These are phyloP conservation scores for Fusarium sp. DNA, from an alignment of 2,329 filamentous ascomycete genomes.

Conservation along the genomic window DNA sequence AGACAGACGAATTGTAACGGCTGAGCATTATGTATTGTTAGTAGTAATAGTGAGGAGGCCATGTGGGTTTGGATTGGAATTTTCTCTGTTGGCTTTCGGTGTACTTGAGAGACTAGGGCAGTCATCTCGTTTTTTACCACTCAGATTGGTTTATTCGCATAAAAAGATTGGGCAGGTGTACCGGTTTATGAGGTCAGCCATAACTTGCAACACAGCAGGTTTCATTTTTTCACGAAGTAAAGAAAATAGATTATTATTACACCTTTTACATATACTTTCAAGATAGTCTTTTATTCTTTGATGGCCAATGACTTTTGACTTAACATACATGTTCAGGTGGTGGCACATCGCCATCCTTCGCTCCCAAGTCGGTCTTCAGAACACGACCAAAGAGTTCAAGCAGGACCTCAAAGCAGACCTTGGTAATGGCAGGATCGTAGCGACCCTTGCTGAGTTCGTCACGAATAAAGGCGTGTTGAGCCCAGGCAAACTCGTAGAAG, in stretches of 20 bases:
- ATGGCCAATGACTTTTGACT: neutral
- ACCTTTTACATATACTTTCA: slow-evolving; percentile 23
- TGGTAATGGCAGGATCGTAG: slow-evolving; percentile 87
- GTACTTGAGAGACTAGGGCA: slow-evolving; percentile 29
- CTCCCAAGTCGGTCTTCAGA: slow-evolving; percentile 82
- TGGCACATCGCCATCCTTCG: slow-evolving; percentile 68
- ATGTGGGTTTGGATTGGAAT: slow-evolving; percentile 17
- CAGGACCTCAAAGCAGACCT: slow-evolving; percentile 91
- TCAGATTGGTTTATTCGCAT: slow-evolving; percentile 34
- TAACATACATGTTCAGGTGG: slow-evolving; percentile 80
- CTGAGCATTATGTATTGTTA: slow-evolving; percentile 24
- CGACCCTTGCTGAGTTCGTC: slow-evolving; percentile 94
- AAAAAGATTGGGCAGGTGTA: slow-evolving; percentile 33
- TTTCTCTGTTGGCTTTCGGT: slow-evolving; percentile 31
- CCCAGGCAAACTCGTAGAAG: slow-evolving; percentile 92
- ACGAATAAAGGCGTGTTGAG: slow-evolving; percentile 93
- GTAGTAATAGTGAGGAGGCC: slow-evolving; percentile 16
- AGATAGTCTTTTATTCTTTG: neutral
- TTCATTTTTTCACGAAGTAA: slow-evolving; percentile 44
- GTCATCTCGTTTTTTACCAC: slow-evolving; percentile 26
- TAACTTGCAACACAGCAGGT: slow-evolving; percentile 28
- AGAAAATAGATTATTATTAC: slow-evolving; percentile 45
- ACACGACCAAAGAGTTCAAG: slow-evolving; percentile 85
- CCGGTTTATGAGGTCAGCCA: slow-evolving; percentile 29
- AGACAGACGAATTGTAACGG: slow-evolving; percentile 28